Base-by-base conservation (phyloP, 257 asterid species). In the Buddleja alternifolia region DNA sequence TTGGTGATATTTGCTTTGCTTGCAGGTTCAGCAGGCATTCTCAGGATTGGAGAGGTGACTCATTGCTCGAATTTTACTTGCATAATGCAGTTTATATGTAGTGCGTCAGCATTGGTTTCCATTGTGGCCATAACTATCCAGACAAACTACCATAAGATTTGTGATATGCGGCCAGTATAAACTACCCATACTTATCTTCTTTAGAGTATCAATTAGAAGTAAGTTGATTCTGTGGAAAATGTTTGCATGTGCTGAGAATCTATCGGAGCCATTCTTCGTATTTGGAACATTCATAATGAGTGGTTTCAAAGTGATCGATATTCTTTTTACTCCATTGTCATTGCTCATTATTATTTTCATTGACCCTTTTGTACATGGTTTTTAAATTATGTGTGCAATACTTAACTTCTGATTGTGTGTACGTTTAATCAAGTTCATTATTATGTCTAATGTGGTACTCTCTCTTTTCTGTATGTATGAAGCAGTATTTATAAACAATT, bases 21-120 rank as follows among this genome's bases (percentile, higher is more conserved):
- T 80, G 83, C 83, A 89, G 96, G 86, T 85, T 69, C 96, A 90
- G 63, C 90, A 87, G 63, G 90, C 83, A 67, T 87, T 85, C 74
- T 80, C 96, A 44, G 85, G 82, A 78, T 76, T 89, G 84, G 96
- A 89, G 76, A 89, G 95, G 96, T 87, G 77, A 75, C 44, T 60
- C 62, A n/a, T 76, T 73, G 58, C 69, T 32, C 70, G 15, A 15
- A 36, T 42, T 45, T 74, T 39, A 47, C 20, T 63, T 71, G 29
- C 29, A 32, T 21, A 32, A 42, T 67, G 80, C 62, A 20, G 48
- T 48, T 15, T 62, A 1, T 59, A 59, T 58, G 20, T 73, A 67
- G 58, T 50, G 44, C 46, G 56, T 32, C 10, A 12, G 39, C 56
- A 14, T 12, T 46, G 54, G 61, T 69, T 47, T 47, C 29, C 44